Evolutionary conservation across 2,329 filamentous ascomycete species (phyloP).

Genomic region (Tolypocladium sp.): DNA sequence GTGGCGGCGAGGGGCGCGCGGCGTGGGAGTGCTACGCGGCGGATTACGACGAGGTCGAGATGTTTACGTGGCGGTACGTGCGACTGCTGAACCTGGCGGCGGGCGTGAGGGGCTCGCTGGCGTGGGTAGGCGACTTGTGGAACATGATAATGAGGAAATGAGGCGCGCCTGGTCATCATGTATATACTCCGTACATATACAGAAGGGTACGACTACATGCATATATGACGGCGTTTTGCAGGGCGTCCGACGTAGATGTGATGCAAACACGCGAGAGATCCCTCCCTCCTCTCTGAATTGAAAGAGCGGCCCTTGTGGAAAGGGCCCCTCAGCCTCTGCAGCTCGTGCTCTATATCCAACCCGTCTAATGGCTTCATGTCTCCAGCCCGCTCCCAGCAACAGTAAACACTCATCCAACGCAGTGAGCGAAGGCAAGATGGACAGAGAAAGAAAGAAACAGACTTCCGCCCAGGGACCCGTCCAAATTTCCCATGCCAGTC

Average conservation of each 20-base stretch:
- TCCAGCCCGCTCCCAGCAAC: background rate
- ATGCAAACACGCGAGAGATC: too few species aligned
- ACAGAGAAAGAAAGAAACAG: background rate
- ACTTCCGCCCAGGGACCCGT: background rate
- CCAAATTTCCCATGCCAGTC: background rate
- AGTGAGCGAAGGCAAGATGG: background rate
- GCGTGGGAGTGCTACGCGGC: conserved; percentile 54
- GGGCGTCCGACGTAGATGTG: background rate
- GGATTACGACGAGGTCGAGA: conserved; percentile 47
- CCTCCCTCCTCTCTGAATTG: background rate
- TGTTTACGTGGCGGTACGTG: conserved; percentile 45
- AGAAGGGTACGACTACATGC: background rate
- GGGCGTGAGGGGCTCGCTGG: conserved; percentile 42
- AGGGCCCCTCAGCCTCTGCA: background rate
- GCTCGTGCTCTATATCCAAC: background rate
- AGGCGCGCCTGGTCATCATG: background rate
- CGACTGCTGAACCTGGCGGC: conserved; percentile 42
- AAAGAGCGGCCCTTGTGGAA: background rate
- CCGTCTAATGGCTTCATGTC: background rate
- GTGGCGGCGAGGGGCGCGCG: conserved; percentile 29
- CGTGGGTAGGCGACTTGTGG: conserved; percentile 24
- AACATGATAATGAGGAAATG: background rate
- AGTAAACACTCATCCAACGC: background rate
- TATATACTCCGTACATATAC: background rate
- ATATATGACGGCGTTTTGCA: background rate